These are phyloP conservation scores for Colletotrichum abscissum DNA, from an alignment of 2,329 filamentous ascomycete genomes.

Conservation along the genomic window DNA sequence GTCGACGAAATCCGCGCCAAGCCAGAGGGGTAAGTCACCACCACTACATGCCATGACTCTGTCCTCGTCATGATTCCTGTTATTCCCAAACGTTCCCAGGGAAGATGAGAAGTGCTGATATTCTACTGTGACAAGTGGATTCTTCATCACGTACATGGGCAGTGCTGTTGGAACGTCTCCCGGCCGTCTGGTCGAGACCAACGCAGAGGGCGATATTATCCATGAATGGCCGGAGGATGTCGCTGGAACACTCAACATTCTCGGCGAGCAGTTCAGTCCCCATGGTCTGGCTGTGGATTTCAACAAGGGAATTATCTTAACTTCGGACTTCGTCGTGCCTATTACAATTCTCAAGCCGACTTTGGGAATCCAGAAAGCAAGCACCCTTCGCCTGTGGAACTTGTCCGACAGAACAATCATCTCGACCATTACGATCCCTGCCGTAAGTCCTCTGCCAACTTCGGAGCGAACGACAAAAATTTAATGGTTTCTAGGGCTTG, in stretches of 20 bases:
- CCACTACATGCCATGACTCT: not conserved
- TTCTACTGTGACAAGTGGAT: slow-evolving; percentile 50
- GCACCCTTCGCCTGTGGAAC: slow-evolving; percentile 71
- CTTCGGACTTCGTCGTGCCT: slow-evolving; percentile 72
- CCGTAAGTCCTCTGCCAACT: slow-evolving; percentile 47
- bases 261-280: slow-evolving; percentile 70
- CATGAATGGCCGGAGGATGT: slow-evolving; percentile 72
- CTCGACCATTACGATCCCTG: slow-evolving; percentile 69
- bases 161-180: slow-evolving; percentile 68
- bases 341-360: slow-evolving; percentile 71
- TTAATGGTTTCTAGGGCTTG: slow-evolving; percentile 50
- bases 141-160: slow-evolving; percentile 73
- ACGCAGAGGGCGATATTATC: slow-evolving; percentile 69
- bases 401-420: slow-evolving; percentile 64
- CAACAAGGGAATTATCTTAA: slow-evolving; percentile 67
- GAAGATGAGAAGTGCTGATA: not conserved
- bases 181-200: slow-evolving; percentile 70
- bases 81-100: not conserved
- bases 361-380: slow-evolving; percentile 62
- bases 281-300: slow-evolving; percentile 70
- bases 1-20: slow-evolving; percentile 73
- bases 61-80: not conserved
- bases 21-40: slow-evolving; percentile 60
- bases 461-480: too few species aligned
- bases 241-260: slow-evolving; percentile 62